Conservation (phyloP, 192 early-diverging fungal species). For the Coemansia sp. region DNA sequence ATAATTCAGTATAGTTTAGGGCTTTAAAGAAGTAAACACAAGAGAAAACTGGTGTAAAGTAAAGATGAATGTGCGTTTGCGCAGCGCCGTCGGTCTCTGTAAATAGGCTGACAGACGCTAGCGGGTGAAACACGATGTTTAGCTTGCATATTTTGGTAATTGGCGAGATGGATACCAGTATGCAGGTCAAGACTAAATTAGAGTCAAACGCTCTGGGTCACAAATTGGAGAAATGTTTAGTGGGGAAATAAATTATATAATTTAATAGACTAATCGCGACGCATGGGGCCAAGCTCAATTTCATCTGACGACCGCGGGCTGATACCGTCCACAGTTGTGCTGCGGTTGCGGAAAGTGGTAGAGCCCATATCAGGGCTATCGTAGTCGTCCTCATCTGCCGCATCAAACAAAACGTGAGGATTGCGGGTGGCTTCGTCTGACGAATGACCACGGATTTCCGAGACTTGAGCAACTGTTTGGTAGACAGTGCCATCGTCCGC, state of each 20-base stretch:
- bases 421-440: conserved; percentile 12
- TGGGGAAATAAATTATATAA: not conserved
- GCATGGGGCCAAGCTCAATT: conserved; percentile 36
- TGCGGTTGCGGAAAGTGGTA: not conserved
- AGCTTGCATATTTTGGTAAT: not conserved
- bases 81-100: not conserved
- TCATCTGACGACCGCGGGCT: conserved; percentile 34
- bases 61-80: not conserved
- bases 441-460: not conserved
- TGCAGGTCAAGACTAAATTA: not conserved
- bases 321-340: not conserved
- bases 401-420: conserved; percentile 42
- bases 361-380: conserved; percentile 1
- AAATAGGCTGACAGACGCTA: not conserved
- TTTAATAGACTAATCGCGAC: not conserved
- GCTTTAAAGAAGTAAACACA: not conserved
- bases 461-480: conserved; percentile 24
- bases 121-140: not conserved
- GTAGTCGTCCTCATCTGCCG: conserved; percentile 19
- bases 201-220: not conserved
- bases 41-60: not conserved
- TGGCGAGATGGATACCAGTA: not conserved
- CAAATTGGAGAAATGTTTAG: not conserved
- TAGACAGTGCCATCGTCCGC: conserved; percentile 32
- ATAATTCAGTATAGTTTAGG: not conserved